phyloP scores from a whole-genome alignment of 176 grass and related monocot species.

The Triticum dicoccoides region DNA sequence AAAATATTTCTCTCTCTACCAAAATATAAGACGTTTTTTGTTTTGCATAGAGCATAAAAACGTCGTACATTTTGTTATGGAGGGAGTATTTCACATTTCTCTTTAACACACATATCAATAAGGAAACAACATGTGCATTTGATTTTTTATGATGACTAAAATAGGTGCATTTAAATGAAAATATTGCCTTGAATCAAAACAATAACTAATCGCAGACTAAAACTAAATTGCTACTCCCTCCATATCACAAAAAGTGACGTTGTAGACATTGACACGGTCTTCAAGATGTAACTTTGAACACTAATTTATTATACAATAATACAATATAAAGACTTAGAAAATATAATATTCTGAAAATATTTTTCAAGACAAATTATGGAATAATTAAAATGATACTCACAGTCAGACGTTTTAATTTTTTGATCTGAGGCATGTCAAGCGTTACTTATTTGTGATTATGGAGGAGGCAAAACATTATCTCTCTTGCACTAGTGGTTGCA shows the following conservation, averaged over 20 bases:
- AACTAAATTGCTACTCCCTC: not conserved
- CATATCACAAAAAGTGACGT: not conserved
- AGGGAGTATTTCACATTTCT: not conserved
- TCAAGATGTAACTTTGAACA: not conserved
- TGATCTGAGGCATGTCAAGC: not conserved
- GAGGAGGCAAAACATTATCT: not conserved
- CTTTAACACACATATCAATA: not conserved
- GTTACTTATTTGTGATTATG: not conserved
- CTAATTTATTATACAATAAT: not conserved
- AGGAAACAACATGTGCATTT: not conserved
- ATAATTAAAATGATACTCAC: not conserved
- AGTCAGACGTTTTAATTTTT: not conserved
- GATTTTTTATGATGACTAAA: not conserved
- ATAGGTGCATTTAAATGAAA: not conserved
- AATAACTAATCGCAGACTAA: not conserved
- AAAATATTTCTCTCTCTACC: not conserved
- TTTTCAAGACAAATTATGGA: not conserved
- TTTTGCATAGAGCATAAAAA: too few relatives aligned
- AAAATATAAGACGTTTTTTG: too few relatives aligned
- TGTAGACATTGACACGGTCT: not conserved
- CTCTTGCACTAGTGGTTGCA: not conserved
- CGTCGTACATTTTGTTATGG: too few relatives aligned
- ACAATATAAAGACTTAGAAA: not conserved
- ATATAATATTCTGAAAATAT: not conserved
- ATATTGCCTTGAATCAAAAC: not conserved